phyloP scores from a whole-genome alignment of 176 grass and related monocot genomes.

The Rhynchospora pubera region DNA sequence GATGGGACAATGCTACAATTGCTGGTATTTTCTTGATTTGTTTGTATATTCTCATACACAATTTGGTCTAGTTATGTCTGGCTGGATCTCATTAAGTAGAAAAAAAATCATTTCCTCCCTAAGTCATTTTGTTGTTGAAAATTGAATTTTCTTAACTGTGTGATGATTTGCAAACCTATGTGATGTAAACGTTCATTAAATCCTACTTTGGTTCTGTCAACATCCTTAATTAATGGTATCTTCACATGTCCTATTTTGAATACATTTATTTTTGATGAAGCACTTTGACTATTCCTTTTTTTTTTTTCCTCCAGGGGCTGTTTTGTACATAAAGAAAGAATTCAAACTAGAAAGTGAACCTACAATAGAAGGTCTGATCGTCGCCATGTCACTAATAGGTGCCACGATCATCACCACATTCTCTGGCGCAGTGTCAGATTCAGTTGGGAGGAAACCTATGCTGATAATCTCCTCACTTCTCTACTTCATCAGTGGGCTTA shows the following conservation, averaged over 20 bases:
- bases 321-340: constrained; percentile 86
- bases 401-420: constrained; percentile 87
- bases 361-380: constrained; percentile 74
- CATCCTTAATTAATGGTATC: background rate
- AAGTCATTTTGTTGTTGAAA: background rate
- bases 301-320: constrained; percentile 48
- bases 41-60: background rate
- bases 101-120: background rate
- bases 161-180: constrained; percentile 9
- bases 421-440: constrained; percentile 63
- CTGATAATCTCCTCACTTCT: constrained; percentile 66
- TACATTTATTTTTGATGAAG: background rate
- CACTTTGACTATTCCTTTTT: background rate
- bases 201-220: constrained; percentile 6
- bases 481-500: constrained; percentile 61
- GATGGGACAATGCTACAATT: constrained; percentile 86
- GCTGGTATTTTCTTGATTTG: constrained; percentile 39
- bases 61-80: constrained; percentile 16
- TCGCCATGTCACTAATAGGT: constrained; percentile 87
- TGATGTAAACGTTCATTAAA: constrained; percentile 10
- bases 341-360: constrained; percentile 60
- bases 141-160: background rate
- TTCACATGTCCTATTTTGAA: background rate
- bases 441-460: constrained; percentile 66
- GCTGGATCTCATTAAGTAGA: background rate